Base-by-base conservation (phyloP, 371 early-diverging fungal genomes). In the Apophysomyces variabilis region DNA sequence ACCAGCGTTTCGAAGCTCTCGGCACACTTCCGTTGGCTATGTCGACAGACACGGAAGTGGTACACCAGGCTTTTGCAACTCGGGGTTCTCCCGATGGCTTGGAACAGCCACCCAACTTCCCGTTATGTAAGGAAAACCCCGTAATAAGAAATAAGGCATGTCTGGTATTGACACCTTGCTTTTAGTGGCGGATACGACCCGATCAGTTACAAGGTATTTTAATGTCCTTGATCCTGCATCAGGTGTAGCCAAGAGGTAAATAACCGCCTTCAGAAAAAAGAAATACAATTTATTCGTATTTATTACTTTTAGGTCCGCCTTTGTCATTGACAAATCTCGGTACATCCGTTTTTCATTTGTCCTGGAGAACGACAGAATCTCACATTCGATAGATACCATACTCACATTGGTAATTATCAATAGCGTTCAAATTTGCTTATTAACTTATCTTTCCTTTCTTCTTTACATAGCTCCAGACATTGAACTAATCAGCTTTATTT, bases 331-430 rank as follows among this genome's bases (percentile, higher is more conserved):
- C 41, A 64, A 58, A n/a, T 61, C 57, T 5, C 64, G 78, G 46
- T 64, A 71, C 50, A 68, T 78, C 26, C 58, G 68, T 43, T 78
- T 70, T 35, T 74, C 75, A 5, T 72, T 72, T 66, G 59, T 75
- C 6, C 38, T 75, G 12, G 73, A 71, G 41, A 71, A 78, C 60
- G 62, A 69, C 57, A 44, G 73, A 66, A 41, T 75, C 26, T 54
- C 60, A 1, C 75, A 78, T 65, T 70, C 75, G 45, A 72, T 78
- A 46, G 67, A 70, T 61, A 71, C 73, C 61, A 70, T 78, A 64
- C 63, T 75, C 56, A 47, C 62, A 7, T 54, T 75, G 45, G 75
- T 75, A 69, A 65, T 26, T 26, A 67, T 62, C n/a, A 14, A 14
- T 21, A 61, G 38, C 32, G 3, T 26, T 26, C 32, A 41, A 8